Evolutionary conservation across 768 basidiomycete species (phyloP).

Genomic region (Dacryopinax spathularia): DNA sequence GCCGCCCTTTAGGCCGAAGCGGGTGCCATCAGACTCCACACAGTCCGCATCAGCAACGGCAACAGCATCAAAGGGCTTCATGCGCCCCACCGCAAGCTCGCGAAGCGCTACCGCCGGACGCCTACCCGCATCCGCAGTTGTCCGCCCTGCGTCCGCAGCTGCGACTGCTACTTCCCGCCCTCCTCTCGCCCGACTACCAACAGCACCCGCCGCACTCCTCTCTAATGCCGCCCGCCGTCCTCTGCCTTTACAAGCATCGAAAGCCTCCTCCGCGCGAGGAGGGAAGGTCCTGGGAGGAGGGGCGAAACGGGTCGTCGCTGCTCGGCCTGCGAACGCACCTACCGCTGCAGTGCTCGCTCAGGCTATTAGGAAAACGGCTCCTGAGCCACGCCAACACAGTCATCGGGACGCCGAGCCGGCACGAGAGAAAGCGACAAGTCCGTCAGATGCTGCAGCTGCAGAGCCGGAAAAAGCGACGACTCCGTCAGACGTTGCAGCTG

Average conservation of each 20-base stretch:
- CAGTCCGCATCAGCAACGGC: not conserved
- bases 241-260: not conserved
- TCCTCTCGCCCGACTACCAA: not conserved
- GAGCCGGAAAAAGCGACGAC: too few relatives aligned
- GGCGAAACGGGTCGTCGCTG: not conserved
- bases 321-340: not conserved
- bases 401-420: too few relatives aligned
- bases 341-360: not conserved
- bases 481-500: too few relatives aligned
- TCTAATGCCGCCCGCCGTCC: not conserved
- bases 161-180: not conserved
- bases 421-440: too few relatives aligned
- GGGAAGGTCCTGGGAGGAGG: not conserved
- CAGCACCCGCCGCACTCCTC: not conserved
- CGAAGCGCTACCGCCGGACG: not conserved
- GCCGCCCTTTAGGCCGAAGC: not conserved
- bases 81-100: conserved; percentile 1
- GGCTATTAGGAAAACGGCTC: not conserved
- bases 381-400: too few relatives aligned
- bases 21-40: not conserved
- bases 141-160: not conserved
- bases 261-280: not conserved
- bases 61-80: not conserved
- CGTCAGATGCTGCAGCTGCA: too few relatives aligned
- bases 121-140: not conserved